Conservation (phyloP, 192 early-diverging fungal genomes). For the Paraglomus occultum region DNA sequence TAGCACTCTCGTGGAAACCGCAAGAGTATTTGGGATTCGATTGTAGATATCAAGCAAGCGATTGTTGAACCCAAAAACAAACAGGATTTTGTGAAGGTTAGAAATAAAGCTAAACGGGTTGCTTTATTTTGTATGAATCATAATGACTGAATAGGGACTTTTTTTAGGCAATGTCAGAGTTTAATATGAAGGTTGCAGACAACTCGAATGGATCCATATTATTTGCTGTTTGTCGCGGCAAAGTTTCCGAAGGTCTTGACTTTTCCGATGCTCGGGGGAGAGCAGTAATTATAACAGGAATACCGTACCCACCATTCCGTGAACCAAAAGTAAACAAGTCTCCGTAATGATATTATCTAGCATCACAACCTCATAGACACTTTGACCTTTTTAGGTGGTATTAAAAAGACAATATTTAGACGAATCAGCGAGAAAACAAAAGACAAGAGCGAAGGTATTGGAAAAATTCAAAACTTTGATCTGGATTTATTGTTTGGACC, state of each 20-base stretch:
- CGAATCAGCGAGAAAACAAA: conserved; percentile 16
- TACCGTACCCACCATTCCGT: conserved; percentile 55
- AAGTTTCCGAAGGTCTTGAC: conserved; percentile 73
- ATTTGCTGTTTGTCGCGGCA: conserved; percentile 73
- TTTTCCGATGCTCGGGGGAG: conserved; percentile 65
- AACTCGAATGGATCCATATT: conserved; percentile 50
- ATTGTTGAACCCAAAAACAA: conserved; percentile 53
- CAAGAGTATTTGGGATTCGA: conserved; percentile 37
- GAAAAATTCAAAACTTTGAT: not conserved
- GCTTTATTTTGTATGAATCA: not conserved
- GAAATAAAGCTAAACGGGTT: not conserved
- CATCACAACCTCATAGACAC: not conserved
- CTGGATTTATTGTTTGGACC: not conserved
- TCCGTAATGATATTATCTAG: not conserved
- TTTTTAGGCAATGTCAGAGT: conserved; percentile 42
- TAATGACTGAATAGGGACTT: conserved; percentile 20
- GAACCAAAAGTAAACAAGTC: conserved; percentile 51
- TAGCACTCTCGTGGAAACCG: conserved; percentile 7
- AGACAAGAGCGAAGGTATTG: conserved; percentile 9
- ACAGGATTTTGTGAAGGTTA: conserved; percentile 43
- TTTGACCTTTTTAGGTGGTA: conserved; percentile 27
- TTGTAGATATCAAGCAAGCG: conserved; percentile 38
- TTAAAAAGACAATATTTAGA: conserved; percentile 50
- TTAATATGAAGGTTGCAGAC: conserved; percentile 43
- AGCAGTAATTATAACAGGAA: conserved; percentile 63